Conservation (phyloP, 257 asterid species). For the Jaltomata sinuosa region DNA sequence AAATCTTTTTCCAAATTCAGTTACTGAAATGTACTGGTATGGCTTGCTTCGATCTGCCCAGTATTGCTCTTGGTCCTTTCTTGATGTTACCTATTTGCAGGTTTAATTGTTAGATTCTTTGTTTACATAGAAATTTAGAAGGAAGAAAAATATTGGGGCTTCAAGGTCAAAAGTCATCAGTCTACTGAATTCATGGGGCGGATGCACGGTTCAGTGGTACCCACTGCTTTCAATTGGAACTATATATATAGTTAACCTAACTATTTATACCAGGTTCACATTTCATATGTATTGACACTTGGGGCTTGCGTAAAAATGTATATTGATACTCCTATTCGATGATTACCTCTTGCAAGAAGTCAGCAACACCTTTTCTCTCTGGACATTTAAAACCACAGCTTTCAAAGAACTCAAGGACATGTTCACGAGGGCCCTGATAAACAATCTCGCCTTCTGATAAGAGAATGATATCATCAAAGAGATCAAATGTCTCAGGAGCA, state of each 20-base stretch:
- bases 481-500: slow-evolving; percentile 66
- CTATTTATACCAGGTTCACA: neutral
- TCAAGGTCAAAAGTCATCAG: neutral
- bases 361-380: slow-evolving; percentile 56
- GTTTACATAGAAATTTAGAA: neutral
- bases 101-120: neutral
- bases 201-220: neutral
- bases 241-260: neutral
- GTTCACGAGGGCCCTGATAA: slow-evolving; percentile 52
- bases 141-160: neutral
- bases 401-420: slow-evolving; percentile 43
- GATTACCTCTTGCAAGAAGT: slow-evolving; percentile 45
- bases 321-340: neutral
- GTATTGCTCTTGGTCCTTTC: slow-evolving; percentile 62
- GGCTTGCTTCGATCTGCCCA: slow-evolving; percentile 42
- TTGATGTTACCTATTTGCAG: slow-evolving; percentile 46
- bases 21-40: slow-evolving; percentile 31
- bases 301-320: neutral
- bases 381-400: slow-evolving; percentile 65
- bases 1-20: slow-evolving; percentile 31
- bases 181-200: neutral
- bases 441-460: slow-evolving; percentile 65
- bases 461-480: slow-evolving; percentile 56
- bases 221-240: neutral
- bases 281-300: neutral